Conservation (phyloP, 441 rosid species). For the Croton laevigatus region DNA sequence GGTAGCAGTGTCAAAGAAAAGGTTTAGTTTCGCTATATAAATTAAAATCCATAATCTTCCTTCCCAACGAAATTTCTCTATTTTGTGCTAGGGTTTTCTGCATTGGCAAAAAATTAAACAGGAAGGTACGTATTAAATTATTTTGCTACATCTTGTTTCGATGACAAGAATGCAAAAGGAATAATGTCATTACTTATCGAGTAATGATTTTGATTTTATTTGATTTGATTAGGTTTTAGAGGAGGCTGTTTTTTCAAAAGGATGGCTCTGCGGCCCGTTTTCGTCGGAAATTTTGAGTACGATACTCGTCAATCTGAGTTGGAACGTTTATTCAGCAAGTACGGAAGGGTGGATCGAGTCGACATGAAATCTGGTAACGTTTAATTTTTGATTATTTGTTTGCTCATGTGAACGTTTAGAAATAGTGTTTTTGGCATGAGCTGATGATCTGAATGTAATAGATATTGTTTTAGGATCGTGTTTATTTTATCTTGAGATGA, state of each 20-base stretch:
- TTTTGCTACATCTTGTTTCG: not conserved
- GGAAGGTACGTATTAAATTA: not conserved
- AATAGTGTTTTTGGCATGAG: not conserved
- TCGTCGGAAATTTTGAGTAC: conserved; percentile 78
- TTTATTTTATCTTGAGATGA: no score
- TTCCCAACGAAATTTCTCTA: not conserved
- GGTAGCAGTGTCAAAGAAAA: not conserved
- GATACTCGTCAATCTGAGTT: conserved; percentile 81
- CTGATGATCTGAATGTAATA: no score
- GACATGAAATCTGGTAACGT: conserved; percentile 86
- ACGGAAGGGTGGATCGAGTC: conserved; percentile 72
- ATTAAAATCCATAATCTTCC: no score
- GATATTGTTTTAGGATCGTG: no score
- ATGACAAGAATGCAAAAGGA: not conserved
- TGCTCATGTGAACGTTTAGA: not conserved
- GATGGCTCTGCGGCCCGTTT: conserved; percentile 63
- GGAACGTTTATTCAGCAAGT: conserved; percentile 66
- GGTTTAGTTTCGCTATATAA: not conserved
- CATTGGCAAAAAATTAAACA: not conserved
- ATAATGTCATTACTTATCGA: not conserved
- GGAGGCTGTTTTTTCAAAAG: conserved; percentile 7
- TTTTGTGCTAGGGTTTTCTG: conserved; percentile 15
- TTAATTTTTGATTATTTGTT: not conserved
- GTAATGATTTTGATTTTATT: not conserved
- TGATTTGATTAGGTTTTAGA: conserved; percentile 2